These are phyloP conservation scores for Pyropia yezoensis DNA, from an alignment of 23 red algal species.

Conservation along the genomic window DNA sequence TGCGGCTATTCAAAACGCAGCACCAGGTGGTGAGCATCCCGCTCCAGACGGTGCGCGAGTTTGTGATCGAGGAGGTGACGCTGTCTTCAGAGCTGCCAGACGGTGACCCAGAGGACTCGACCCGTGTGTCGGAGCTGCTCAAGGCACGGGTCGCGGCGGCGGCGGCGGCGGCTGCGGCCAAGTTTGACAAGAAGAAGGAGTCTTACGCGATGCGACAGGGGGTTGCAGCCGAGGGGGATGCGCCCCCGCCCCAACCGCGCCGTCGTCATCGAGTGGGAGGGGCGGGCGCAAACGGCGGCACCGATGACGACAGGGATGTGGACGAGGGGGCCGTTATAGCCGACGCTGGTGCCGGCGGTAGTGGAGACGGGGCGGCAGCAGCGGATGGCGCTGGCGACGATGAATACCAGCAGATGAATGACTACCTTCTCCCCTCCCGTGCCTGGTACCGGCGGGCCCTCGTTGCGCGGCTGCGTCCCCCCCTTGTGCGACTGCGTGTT, in stretches of 20 bases:
- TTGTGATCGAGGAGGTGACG: slow-evolving; percentile 63
- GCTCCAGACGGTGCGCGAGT: slow-evolving; percentile 70
- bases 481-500: slow-evolving; percentile 76
- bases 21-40: slow-evolving; percentile 51
- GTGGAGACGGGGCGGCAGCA: not conserved
- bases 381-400: not conserved
- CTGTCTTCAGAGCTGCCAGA: slow-evolving; percentile 3
- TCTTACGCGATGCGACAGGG: too few species aligned
- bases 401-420: not conserved
- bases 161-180: too few species aligned
- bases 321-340: not conserved
- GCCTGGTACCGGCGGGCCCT: not conserved
- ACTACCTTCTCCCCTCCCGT: not conserved
- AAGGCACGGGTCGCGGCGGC: too few species aligned
- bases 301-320: not conserved
- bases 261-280: not conserved
- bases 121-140: too few species aligned
- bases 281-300: not conserved
- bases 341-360: not conserved
- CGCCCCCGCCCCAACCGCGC: too few species aligned
- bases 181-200: too few species aligned
- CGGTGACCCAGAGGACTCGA: too few species aligned
- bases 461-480: slow-evolving; percentile 25
- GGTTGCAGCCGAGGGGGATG: too few species aligned
- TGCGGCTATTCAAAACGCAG: slow-evolving; percentile 55